phyloP scores from a whole-genome alignment of 23 red algal species.

The Chondrus crispus region DNA sequence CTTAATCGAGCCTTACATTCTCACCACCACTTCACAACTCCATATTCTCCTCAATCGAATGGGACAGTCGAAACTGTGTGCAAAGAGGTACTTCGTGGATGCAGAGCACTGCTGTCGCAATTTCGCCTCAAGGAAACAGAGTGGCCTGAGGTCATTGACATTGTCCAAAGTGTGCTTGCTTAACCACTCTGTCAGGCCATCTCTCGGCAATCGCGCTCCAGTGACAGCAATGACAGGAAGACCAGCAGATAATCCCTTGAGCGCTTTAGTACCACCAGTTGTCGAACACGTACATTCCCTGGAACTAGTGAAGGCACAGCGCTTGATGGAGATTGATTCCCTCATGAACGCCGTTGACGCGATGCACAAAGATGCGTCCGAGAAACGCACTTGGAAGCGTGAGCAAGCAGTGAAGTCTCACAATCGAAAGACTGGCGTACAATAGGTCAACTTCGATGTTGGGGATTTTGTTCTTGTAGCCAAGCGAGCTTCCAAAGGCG shows the following conservation, averaged over 20 bases:
- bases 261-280: too few species aligned
- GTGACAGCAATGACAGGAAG: too few species aligned
- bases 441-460: neutral
- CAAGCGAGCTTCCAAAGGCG: neutral
- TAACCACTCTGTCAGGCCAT: too few species aligned
- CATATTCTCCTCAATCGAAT: neutral
- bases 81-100: neutral
- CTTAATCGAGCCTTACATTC: neutral
- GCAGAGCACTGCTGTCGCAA: neutral
- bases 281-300: too few species aligned
- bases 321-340: too few species aligned
- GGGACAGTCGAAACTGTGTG: slow-evolving; percentile 12
- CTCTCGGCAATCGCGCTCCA: too few species aligned
- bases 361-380: too few species aligned
- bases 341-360: too few species aligned
- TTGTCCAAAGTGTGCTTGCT: too few species aligned
- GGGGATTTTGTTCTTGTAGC: slow-evolving; percentile 20
- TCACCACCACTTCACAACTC: neutral
- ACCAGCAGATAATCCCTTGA: too few species aligned
- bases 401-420: slow-evolving; percentile 3
- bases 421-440: neutral
- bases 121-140: neutral
- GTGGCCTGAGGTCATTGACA: neutral
- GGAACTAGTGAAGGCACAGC: too few species aligned
- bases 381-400: too few species aligned